phyloP scores from a whole-genome alignment of 2,329 filamentous ascomycete genomes.

The Penicillium brasilianum region DNA sequence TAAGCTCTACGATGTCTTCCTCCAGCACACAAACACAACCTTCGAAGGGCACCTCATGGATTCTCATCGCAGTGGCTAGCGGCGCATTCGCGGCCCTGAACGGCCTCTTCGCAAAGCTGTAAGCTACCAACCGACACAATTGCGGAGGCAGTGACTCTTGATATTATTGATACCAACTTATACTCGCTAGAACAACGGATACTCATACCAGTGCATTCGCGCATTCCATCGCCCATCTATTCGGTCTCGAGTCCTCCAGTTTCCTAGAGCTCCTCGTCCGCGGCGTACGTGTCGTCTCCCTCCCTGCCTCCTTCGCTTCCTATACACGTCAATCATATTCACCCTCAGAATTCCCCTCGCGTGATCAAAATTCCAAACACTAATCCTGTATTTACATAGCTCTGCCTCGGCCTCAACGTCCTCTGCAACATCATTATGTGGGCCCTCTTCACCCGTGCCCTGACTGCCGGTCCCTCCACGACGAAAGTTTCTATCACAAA shows the following conservation, averaged over 20 bases:
- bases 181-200: constrained; percentile 60
- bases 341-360: not conserved
- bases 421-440: constrained; percentile 69
- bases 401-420: constrained; percentile 65
- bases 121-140: constrained; percentile 18
- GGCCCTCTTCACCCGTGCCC: constrained; percentile 66
- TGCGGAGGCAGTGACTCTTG: not conserved
- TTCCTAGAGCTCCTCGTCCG: constrained; percentile 58
- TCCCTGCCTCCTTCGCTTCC: constrained; percentile 6
- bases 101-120: constrained; percentile 71
- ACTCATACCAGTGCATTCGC: constrained; percentile 61
- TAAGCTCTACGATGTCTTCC: constrained; percentile 11
- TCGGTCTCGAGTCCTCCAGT: constrained; percentile 45
- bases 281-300: constrained; percentile 54
- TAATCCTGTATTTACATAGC: constrained; percentile 43
- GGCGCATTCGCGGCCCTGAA: constrained; percentile 68
- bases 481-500: constrained; percentile 69
- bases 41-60: constrained; percentile 42
- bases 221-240: constrained; percentile 49
- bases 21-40: constrained; percentile 13
- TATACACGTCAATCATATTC: not conserved
- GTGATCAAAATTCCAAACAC: constrained; percentile 22
- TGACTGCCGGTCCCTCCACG: constrained; percentile 64
- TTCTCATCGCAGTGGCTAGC: constrained; percentile 64
- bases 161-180: not conserved